Conservation (phyloP, 2,329 filamentous ascomycete genomes). For the Byssoonygena ceratinophila region DNA sequence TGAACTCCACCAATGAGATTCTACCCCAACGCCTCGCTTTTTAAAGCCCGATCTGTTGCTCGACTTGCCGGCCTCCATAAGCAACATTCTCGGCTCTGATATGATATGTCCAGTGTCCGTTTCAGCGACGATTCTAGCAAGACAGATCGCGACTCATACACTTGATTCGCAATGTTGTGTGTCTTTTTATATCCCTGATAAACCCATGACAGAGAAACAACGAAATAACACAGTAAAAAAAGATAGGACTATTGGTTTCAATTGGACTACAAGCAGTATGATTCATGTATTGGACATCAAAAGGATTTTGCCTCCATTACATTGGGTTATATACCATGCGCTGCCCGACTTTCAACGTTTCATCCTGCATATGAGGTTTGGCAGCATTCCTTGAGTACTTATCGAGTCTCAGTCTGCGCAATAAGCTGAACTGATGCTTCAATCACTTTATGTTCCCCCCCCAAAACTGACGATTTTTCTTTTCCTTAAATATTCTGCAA, state of each 20-base stretch:
- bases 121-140: background rate
- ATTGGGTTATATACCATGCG: conserved; percentile 16
- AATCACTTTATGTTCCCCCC: background rate
- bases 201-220: background rate
- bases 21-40: background rate
- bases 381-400: conserved; percentile 1
- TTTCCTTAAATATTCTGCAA: background rate
- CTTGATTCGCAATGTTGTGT: background rate
- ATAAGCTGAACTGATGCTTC: background rate
- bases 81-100: background rate
- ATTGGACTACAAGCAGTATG: conserved; percentile 8
- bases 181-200: background rate
- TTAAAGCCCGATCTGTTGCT: background rate
- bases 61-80: background rate
- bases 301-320: conserved; percentile 2
- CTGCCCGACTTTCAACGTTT: background rate
- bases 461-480: background rate
- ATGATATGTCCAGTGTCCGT: background rate
- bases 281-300: conserved; percentile 16
- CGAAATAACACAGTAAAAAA: background rate
- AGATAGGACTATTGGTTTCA: conserved; percentile 1
- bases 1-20: background rate
- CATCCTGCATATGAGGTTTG: background rate
- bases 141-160: background rate
- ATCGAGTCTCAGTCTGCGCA: background rate